A percentile compares a stretch with the other conserved stretches of the same genome.
Conservation (phyloP, 495 filamentous ascomycete species). For the Trichocladium uniseriatum region DNA sequence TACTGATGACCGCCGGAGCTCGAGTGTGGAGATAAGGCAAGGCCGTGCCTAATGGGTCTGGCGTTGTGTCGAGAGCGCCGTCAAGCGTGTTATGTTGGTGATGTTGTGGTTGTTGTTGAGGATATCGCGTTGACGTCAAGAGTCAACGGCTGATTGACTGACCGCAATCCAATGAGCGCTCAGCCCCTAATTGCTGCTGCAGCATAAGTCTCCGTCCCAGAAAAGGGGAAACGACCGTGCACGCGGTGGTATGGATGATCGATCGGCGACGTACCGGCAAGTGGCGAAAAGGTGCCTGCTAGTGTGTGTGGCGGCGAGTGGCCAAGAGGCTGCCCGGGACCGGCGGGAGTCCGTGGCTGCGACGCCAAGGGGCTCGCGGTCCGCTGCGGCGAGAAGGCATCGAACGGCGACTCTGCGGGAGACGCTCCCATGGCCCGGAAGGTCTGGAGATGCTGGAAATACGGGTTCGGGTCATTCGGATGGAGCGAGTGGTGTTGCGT, state of each 20-base stretch:
- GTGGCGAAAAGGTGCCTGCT: constrained; percentile 20
- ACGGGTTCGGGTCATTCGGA: constrained; percentile 26
- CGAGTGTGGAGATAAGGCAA: no score
- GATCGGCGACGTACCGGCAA: constrained; percentile 34
- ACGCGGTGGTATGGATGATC: constrained; percentile 29
- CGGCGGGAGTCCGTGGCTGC: neutral
- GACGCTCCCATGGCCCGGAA: constrained; percentile 24
- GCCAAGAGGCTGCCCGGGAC: constrained; percentile 14
- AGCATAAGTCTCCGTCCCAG: constrained; percentile 30
- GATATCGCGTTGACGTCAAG: no score
- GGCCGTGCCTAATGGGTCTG: no score
- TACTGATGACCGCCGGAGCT: no score
- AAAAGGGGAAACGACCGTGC: constrained; percentile 34
- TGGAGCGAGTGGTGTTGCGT: constrained; percentile 34
- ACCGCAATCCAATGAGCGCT: no score
- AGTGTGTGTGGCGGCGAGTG: constrained; percentile 20
- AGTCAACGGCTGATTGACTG: no score
- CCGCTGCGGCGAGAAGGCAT: constrained; percentile 15
- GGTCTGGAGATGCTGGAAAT: constrained; percentile 19
- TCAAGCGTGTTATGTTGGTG: no score
- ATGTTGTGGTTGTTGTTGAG: no score
- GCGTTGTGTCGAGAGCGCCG: no score
- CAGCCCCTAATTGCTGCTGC: constrained; percentile 31
- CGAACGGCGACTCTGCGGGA: constrained; percentile 25
- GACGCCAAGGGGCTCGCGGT: constrained; percentile 9